Percentiles rank a stretch among this genome's conserved stretches.
Evolutionary conservation across 1,284 basidiomycete genomes (phyloP).

Genomic region (Cutaneotrichosporon sp.): DNA sequence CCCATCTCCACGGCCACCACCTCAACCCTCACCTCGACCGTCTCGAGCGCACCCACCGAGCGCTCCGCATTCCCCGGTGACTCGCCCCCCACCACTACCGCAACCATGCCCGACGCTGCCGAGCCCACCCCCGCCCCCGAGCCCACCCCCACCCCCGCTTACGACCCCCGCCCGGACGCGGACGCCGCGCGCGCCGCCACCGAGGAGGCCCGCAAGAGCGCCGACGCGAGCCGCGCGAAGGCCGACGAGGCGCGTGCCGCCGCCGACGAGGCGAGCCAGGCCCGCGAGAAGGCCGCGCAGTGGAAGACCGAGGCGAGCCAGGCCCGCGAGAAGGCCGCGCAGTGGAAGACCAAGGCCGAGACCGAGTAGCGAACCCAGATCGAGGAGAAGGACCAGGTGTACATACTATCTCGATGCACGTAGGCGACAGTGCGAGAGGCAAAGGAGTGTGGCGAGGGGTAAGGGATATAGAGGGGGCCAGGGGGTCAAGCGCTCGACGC

Average conservation of each 20-base stretch:
- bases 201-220: not conserved
- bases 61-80: not conserved
- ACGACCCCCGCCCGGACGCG: not conserved
- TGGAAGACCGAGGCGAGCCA: not conserved
- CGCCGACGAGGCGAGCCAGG: not conserved
- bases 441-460: too few relatives aligned
- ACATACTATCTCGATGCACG: too few relatives aligned
- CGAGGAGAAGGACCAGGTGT: too few relatives aligned
- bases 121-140: not conserved
- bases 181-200: not conserved
- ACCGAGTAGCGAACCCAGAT: not conserved
- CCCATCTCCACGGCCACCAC: not conserved
- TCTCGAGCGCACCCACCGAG: not conserved
- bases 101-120: not conserved
- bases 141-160: not conserved
- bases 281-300: not conserved
- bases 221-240: not conserved
- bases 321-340: not conserved
- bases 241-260: not conserved
- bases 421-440: too few relatives aligned
- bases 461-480: too few relatives aligned
- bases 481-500: too few relatives aligned
- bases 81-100: not conserved
- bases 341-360: not conserved
- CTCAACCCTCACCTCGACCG: not conserved